Conservation (phyloP, 2,329 filamentous ascomycete genomes). For the Hypoxylon sp. region DNA sequence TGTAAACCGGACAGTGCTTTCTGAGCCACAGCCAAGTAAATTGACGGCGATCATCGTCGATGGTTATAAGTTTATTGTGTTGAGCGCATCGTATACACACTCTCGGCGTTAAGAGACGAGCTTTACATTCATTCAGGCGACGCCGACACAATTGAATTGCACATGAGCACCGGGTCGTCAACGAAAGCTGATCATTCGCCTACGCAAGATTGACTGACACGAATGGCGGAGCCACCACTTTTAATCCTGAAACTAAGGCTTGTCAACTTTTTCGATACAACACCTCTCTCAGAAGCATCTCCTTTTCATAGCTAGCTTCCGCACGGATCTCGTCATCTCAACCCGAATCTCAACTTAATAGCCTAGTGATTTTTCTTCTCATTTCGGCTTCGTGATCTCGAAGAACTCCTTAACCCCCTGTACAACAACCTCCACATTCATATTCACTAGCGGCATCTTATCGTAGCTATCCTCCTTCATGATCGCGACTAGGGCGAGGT, state of each 20-base stretch:
- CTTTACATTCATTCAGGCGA: constrained; percentile 14
- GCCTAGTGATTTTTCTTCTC: constrained; percentile 11
- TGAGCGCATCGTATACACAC: neutral
- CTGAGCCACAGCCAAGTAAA: neutral
- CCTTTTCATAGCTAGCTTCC: neutral
- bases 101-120: neutral
- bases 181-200: neutral
- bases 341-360: neutral
- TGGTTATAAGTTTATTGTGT: neutral
- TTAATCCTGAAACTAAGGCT: constrained; percentile 3
- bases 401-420: constrained; percentile 86
- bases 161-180: neutral
- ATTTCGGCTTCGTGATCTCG: constrained; percentile 74
- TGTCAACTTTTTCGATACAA: constrained; percentile 2
- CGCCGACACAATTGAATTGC: neutral
- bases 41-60: neutral
- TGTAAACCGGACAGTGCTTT: neutral
- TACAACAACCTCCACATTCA: constrained; percentile 88
- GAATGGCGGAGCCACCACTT: neutral
- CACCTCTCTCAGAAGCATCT: neutral
- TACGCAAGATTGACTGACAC: neutral
- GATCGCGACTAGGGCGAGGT: constrained; percentile 85
- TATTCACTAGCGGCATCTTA: constrained; percentile 86
- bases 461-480: constrained; percentile 89
- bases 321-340: neutral